phyloP scores from a whole-genome alignment of 495 filamentous ascomycete species.

The Penicillium pulvis region DNA sequence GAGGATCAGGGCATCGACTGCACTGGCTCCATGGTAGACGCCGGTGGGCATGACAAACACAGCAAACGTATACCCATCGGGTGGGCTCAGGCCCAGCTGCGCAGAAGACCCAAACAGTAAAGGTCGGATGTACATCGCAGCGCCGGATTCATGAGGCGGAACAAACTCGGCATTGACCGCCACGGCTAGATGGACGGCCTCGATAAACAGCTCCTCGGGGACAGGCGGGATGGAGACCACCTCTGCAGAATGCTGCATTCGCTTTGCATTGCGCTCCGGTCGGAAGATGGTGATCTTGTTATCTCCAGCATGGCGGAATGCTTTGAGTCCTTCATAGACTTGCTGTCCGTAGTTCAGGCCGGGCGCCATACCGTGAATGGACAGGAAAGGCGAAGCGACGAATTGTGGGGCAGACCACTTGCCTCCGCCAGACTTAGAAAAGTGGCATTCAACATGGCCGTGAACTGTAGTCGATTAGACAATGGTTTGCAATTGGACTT shows the following conservation, averaged over 20 bases:
- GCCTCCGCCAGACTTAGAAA: conserved; percentile 35
- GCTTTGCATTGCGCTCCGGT: conserved; percentile 74
- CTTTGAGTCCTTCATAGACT: conserved; percentile 92
- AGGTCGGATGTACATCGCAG: conserved; percentile 87
- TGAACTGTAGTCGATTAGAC: conserved; percentile 24
- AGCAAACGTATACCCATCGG: conserved; percentile 84
- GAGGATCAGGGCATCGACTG: conserved; percentile 77
- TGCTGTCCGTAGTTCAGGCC: conserved; percentile 92
- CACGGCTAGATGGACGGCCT: conserved; percentile 76
- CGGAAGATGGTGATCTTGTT: conserved; percentile 76
- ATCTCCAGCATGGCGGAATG: conserved; percentile 69
- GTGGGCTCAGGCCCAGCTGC: conserved; percentile 77
- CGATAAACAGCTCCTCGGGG: conserved; percentile 69
- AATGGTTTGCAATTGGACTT: background rate
- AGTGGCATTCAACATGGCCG: conserved; percentile 40
- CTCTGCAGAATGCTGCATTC: conserved; percentile 74
- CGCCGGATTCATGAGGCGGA: conserved; percentile 78
- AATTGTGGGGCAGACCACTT: conserved; percentile 76
- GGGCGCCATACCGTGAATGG: conserved; percentile 86
- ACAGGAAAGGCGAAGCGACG: conserved; percentile 74
- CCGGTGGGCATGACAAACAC: conserved; percentile 86
- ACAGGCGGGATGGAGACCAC: conserved; percentile 80
- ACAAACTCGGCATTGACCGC: conserved; percentile 85
- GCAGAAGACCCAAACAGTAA: conserved; percentile 81
- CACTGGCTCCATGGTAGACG: conserved; percentile 84